These are phyloP conservation scores for Lipomyces japonicus DNA, from an alignment of 805 yeast genomes.

Conservation along the genomic window DNA sequence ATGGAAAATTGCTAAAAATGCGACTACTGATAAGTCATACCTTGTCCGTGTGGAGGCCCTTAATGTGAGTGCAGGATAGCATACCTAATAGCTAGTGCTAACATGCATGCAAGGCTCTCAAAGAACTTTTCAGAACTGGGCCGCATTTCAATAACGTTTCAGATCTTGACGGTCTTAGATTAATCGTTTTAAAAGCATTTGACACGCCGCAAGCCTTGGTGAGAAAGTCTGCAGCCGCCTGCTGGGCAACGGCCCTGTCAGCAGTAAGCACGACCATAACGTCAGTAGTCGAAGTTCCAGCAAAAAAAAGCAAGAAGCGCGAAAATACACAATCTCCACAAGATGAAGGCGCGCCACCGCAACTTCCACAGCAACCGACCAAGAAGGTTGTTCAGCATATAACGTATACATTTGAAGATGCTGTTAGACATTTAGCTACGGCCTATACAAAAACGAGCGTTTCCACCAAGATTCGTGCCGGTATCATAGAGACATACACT, in stretches of 20 bases:
- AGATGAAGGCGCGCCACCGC: slow-evolving; percentile 13
- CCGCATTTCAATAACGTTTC: slow-evolving; percentile 29
- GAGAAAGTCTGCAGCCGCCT: slow-evolving; percentile 28
- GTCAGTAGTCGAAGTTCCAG: slow-evolving; percentile 21
- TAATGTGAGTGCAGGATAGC: slow-evolving; percentile 31
- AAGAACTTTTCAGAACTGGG: slow-evolving; percentile 18
- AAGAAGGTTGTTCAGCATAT: slow-evolving; percentile 26
- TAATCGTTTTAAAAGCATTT: slow-evolving; percentile 19
- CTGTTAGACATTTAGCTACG: slow-evolving; percentile 22
- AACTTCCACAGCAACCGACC: slow-evolving; percentile 14
- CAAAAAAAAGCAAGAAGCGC: slow-evolving; percentile 25
- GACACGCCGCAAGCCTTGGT: slow-evolving; percentile 17
- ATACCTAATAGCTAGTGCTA: not conserved
- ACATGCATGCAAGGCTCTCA: slow-evolving; percentile 6
- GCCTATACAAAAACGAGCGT: slow-evolving; percentile 26
- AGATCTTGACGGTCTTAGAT: slow-evolving; percentile 15
- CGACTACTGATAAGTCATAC: slow-evolving; percentile 33
- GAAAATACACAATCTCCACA: slow-evolving; percentile 14
- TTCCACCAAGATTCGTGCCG: slow-evolving; percentile 30
- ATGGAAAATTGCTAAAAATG: slow-evolving; percentile 35
- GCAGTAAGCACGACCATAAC: slow-evolving; percentile 17
- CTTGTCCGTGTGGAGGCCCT: slow-evolving; percentile 36
- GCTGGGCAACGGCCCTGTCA: slow-evolving; percentile 32
- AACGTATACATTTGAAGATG: slow-evolving; percentile 27
- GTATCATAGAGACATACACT: slow-evolving; percentile 32